phyloP scores from a whole-genome alignment of 164 flowering plant species.

The Vitis rotundifolia region DNA sequence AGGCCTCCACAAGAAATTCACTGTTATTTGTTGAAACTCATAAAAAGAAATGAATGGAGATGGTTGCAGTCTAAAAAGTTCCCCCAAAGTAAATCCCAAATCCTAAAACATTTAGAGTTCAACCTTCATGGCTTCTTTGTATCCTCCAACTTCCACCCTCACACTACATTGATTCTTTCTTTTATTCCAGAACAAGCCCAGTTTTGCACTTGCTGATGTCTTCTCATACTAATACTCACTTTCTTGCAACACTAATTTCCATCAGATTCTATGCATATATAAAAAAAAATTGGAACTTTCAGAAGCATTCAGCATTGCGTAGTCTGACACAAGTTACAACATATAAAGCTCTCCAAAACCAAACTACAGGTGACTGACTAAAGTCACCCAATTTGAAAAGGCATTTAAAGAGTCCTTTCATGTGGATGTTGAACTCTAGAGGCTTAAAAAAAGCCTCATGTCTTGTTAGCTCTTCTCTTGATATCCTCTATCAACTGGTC shows the following conservation, averaged over 20 bases:
- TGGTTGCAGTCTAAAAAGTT: neutral
- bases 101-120: slow-evolving; percentile 1
- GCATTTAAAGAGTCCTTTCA: too few species aligned
- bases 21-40: neutral
- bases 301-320: neutral
- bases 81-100: neutral
- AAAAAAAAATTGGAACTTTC: neutral
- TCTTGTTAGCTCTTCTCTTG: slow-evolving; percentile 12
- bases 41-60: neutral
- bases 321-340: neutral
- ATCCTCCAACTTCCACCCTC: neutral
- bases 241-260: neutral
- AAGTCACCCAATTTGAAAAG: too few species aligned
- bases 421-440: neutral
- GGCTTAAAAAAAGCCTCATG: neutral
- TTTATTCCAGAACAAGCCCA: neutral
- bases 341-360: too few species aligned
- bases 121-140: neutral
- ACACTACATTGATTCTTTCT: neutral
- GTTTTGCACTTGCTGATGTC: neutral
- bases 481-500: slow-evolving; percentile 36
- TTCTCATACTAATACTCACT: neutral
- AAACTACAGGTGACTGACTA: too few species aligned
- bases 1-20: neutral
- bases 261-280: neutral